Conservation (phyloP, 768 basidiomycete genomes). For the Mycena capillaripes region DNA sequence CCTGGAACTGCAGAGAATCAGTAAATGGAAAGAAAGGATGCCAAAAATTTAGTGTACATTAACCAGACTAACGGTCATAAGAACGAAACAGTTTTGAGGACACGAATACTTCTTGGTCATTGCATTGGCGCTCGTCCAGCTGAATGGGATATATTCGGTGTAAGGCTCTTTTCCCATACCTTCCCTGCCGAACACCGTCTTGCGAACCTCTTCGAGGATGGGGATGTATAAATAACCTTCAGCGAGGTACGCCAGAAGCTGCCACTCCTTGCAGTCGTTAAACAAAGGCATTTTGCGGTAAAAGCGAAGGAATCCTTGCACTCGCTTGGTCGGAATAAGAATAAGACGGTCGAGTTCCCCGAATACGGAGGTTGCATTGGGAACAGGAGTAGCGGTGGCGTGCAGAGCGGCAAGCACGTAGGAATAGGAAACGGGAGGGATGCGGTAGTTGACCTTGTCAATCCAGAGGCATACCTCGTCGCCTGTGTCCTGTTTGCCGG, state of each 20-base stretch:
- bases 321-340: neutral
- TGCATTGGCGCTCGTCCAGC: neutral
- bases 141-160: neutral
- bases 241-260: neutral
- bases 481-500: neutral
- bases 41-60: neutral
- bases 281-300: neutral
- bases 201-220: neutral
- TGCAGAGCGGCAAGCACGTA: neutral
- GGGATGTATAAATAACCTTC: neutral
- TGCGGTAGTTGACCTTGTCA: neutral
- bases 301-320: neutral
- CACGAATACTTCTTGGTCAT: neutral
- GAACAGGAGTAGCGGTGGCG: neutral
- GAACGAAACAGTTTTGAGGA: neutral
- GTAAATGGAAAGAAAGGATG: neutral
- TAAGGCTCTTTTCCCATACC: neutral
- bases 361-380: neutral
- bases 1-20: neutral
- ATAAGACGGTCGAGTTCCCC: neutral
- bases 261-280: neutral
- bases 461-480: conserved; percentile 2
- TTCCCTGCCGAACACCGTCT: neutral
- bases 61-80: neutral
- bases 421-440: neutral